Conservation (phyloP, 2,329 filamentous ascomycete genomes). For the Zalaria obscura region DNA sequence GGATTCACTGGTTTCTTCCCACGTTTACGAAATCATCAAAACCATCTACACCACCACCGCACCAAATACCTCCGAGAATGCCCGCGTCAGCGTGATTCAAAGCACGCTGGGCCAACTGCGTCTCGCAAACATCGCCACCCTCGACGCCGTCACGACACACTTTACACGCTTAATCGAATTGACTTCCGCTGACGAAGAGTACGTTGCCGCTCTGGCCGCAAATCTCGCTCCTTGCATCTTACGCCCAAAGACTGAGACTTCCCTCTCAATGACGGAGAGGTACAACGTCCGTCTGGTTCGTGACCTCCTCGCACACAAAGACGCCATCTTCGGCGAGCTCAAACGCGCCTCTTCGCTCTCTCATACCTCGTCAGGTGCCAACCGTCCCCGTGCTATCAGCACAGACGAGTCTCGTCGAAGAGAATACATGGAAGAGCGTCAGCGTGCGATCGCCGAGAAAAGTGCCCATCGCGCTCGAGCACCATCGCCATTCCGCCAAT, state of each 20-base stretch:
- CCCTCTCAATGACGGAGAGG: slow-evolving; percentile 87
- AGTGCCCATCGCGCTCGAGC: slow-evolving; percentile 36
- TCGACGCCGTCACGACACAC: slow-evolving; percentile 95
- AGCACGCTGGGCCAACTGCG: slow-evolving; percentile 90
- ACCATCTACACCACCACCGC: slow-evolving; percentile 83
- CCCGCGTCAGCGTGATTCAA: slow-evolving; percentile 80
- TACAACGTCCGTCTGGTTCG: slow-evolving; percentile 82
- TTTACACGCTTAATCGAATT: slow-evolving; percentile 94
- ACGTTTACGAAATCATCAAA: slow-evolving; percentile 97
- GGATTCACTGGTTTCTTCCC: slow-evolving; percentile 94
- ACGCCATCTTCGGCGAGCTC: slow-evolving; percentile 86
- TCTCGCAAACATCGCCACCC: slow-evolving; percentile 94
- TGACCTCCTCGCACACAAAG: slow-evolving; percentile 87
- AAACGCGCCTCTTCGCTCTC: slow-evolving; percentile 73
- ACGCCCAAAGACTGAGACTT: slow-evolving; percentile 73
- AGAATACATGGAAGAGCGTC: slow-evolving; percentile 85
- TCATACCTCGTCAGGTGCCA: slow-evolving; percentile 45
- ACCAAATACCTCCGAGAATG: slow-evolving; percentile 60
- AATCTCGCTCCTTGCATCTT: slow-evolving; percentile 73
- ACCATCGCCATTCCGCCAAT: slow-evolving; percentile 18
- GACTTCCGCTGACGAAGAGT: slow-evolving; percentile 86
- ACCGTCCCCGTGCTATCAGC: slow-evolving; percentile 68
- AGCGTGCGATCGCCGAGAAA: slow-evolving; percentile 54
- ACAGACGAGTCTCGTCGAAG: slow-evolving; percentile 93
- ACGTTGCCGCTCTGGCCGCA: slow-evolving; percentile 60